Percentiles rank a stretch among this genome's conserved stretches.
These are phyloP conservation scores for Saposhnikovia divaricata DNA, from an alignment of 129 eudicot genomes.

Conservation along the genomic window DNA sequence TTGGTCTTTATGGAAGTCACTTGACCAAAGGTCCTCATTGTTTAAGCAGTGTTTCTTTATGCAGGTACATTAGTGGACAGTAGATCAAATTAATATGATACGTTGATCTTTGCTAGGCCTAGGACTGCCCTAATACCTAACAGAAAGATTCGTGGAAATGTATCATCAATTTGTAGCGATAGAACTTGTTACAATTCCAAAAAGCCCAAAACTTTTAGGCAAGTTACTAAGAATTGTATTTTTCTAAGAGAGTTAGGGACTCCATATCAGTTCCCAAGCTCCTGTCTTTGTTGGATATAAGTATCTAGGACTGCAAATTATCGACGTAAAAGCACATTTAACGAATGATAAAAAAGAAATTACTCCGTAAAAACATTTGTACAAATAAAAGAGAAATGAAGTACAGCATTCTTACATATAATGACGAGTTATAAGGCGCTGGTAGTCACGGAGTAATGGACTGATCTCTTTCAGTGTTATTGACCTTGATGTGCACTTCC, in stretches of 20 bases:
- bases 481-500: constrained; percentile 40
- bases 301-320: neutral
- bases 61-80: neutral
- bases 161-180: neutral
- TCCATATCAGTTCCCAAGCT: neutral
- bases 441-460: constrained; percentile 77
- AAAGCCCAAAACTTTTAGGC: neutral
- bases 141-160: neutral
- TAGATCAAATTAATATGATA: neutral
- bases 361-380: neutral
- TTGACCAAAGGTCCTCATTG: neutral
- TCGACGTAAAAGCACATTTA: neutral
- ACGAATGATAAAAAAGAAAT: neutral
- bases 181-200: neutral
- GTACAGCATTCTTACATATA: constrained; percentile 41
- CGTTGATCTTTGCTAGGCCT: neutral
- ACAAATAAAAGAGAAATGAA: neutral
- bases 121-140: neutral
- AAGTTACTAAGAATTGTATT: neutral
- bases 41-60: neutral
- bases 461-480: constrained; percentile 70
- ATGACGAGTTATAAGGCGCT: constrained; percentile 60
- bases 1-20: neutral
- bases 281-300: neutral
- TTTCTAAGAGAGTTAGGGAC: neutral